Conservation (phyloP, 768 basidiomycete species). For the Mycena galericulata region DNA sequence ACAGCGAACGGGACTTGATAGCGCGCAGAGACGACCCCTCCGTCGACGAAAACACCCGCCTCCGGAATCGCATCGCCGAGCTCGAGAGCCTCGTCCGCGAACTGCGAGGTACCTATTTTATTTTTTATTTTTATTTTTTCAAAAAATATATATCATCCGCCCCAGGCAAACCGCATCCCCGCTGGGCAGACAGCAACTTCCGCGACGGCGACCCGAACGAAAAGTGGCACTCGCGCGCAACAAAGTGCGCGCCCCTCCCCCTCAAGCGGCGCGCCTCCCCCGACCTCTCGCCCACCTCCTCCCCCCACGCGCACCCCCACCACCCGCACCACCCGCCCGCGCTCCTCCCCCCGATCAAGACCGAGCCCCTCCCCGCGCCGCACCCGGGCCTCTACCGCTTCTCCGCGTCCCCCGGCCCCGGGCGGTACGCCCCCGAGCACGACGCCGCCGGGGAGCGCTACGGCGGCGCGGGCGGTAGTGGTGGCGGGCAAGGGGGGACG, state of each 20-base stretch:
- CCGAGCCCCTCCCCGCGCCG: constrained; percentile 67
- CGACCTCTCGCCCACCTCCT: constrained; percentile 45
- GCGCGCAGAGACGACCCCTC: constrained; percentile 81
- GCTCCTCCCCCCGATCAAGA: constrained; percentile 65
- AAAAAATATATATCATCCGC: constrained; percentile 6
- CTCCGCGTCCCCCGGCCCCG: constrained; percentile 63
- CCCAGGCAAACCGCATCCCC: constrained; percentile 90
- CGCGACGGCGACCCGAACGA: constrained; percentile 85
- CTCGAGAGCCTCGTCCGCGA: constrained; percentile 93
- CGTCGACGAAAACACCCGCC: constrained; percentile 87
- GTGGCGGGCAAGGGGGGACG: too few species aligned
- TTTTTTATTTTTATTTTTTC: not conserved
- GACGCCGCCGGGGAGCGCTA: constrained; percentile 49
- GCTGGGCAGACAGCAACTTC: constrained; percentile 85
- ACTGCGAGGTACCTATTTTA: constrained; percentile 69
- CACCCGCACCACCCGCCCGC: constrained; percentile 45
- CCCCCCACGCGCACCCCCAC: constrained; percentile 40
- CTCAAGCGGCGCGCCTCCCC: constrained; percentile 51
- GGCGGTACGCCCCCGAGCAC: too few species aligned
- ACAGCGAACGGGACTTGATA: not conserved
- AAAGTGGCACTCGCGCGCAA: constrained; percentile 88
- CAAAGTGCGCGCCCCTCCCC: constrained; percentile 64
- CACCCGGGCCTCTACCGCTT: constrained; percentile 74
- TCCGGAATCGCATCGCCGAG: constrained; percentile 91
- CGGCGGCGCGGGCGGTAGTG: constrained; percentile 48